phyloP scores from a whole-genome alignment of 164 flowering plant species.

The Berberis vulgaris region DNA sequence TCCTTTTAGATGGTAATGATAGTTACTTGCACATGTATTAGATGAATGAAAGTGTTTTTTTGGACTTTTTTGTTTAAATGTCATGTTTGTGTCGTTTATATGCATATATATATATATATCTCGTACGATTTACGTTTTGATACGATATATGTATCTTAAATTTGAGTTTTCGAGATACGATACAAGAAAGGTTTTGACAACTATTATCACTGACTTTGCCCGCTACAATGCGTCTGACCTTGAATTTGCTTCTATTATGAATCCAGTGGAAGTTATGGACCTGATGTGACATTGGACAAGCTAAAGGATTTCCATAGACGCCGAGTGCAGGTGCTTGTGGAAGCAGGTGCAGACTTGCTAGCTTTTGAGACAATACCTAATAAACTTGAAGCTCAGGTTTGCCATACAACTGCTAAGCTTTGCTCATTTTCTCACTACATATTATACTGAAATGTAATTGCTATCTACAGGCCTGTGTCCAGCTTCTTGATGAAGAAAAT shows the following conservation, averaged over 20 bases:
- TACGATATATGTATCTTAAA: too few relatives aligned
- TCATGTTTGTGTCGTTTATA: neutral
- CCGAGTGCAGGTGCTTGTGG: slow-evolving; percentile 68
- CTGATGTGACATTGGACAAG: slow-evolving; percentile 46
- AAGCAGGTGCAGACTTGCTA: slow-evolving; percentile 72
- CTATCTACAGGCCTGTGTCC: slow-evolving; percentile 53
- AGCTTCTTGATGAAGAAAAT: slow-evolving; percentile 75
- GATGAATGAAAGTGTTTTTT: too few relatives aligned
- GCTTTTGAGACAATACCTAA: slow-evolving; percentile 96
- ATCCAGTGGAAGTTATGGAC: slow-evolving; percentile 71
- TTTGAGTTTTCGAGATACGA: too few relatives aligned
- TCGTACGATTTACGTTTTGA: too few relatives aligned
- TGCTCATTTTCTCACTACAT: too few relatives aligned
- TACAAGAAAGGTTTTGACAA: too few relatives aligned
- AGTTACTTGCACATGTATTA: neutral
- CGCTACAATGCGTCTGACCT: neutral
- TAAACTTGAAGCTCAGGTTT: slow-evolving; percentile 91
- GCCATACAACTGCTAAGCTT: slow-evolving; percentile 1
- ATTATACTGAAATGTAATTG: neutral
- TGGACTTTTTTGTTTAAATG: too few relatives aligned
- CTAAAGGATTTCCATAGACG: slow-evolving; percentile 84
- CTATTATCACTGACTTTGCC: too few relatives aligned
- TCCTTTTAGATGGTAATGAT: neutral
- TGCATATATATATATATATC: neutral
- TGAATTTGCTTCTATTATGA: neutral